Conservation (phyloP, 2,329 filamentous ascomycete genomes). For the Clonostachys rosea region DNA sequence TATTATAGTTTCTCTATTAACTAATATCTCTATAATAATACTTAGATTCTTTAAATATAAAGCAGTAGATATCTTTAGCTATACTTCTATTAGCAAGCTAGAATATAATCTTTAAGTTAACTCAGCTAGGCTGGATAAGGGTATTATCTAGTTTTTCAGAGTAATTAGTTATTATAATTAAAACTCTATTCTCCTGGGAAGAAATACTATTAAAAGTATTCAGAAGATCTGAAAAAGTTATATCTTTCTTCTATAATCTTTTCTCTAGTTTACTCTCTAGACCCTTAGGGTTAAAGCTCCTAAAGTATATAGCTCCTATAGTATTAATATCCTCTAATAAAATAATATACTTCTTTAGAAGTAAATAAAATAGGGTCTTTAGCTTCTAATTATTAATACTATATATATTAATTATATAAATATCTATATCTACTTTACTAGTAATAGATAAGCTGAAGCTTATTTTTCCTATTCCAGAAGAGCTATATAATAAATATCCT, state of each 20-base stretch:
- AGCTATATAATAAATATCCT: conserved; percentile 71
- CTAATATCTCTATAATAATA: too few relatives aligned
- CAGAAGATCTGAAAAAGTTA: conserved; percentile 72
- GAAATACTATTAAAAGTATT: conserved; percentile 83
- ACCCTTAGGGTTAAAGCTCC: conserved; percentile 9
- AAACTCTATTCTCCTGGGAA: conserved; percentile 70
- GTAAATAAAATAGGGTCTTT: conserved; percentile 49
- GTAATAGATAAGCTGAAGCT: conserved; percentile 62
- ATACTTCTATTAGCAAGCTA: too few relatives aligned
- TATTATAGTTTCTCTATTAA: too few relatives aligned
- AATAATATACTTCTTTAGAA: conserved; percentile 61
- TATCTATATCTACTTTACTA: conserved; percentile 60
- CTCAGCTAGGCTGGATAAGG: too few relatives aligned
- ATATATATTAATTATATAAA: conserved; percentile 54
- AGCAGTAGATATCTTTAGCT: too few relatives aligned
- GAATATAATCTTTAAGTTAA: too few relatives aligned
- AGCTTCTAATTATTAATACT: conserved; percentile 59
- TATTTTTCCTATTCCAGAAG: conserved; percentile 71
- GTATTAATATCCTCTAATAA: conserved; percentile 67
- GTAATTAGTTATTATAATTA: conserved; percentile 20
- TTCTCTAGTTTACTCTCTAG: conserved; percentile 10
- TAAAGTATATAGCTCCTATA: conserved; percentile 21
- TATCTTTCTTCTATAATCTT: conserved; percentile 28
- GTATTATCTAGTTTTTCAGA: too few relatives aligned
- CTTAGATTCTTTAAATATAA: too few relatives aligned